Conservation (phyloP, 2,329 filamentous ascomycete species). For the Nectriaceae sp. region DNA sequence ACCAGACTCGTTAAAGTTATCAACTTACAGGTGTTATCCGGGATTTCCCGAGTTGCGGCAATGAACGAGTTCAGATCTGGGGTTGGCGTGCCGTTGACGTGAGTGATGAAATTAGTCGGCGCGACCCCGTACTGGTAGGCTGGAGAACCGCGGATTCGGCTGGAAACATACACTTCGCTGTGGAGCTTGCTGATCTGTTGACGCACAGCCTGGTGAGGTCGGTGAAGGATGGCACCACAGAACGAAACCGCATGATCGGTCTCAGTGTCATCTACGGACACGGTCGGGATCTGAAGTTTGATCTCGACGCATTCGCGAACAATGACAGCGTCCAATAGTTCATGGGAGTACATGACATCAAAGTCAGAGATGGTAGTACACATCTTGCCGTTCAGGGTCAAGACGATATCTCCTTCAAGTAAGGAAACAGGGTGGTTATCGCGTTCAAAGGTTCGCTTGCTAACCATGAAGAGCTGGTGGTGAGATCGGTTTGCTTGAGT, state of each 20-base stretch:
- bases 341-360: constrained; percentile 93
- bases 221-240: constrained; percentile 90
- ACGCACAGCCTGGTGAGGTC: constrained; percentile 91
- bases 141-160: constrained; percentile 78
- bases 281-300: constrained; percentile 76
- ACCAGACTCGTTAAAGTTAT: background rate
- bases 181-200: constrained; percentile 97
- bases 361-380: constrained; percentile 92
- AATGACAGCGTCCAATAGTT: constrained; percentile 79
- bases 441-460: constrained; percentile 77
- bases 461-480: constrained; percentile 98
- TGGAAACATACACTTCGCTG: constrained; percentile 94
- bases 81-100: constrained; percentile 87
- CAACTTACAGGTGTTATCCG: constrained; percentile 83
- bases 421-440: constrained; percentile 56
- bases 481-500: constrained; percentile 85
- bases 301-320: constrained; percentile 84
- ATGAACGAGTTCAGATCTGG: constrained; percentile 82
- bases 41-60: constrained; percentile 79
- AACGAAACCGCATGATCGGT: constrained; percentile 91
- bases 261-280: constrained; percentile 86
- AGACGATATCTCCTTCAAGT: constrained; percentile 87
- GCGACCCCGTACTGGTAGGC: constrained; percentile 89
- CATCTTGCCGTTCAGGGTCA: constrained; percentile 87
- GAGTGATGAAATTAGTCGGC: constrained; percentile 96